Evolutionary conservation across 2,329 filamentous ascomycete species (phyloP).

Genomic region (Phyllosticta paracitricarpa): DNA sequence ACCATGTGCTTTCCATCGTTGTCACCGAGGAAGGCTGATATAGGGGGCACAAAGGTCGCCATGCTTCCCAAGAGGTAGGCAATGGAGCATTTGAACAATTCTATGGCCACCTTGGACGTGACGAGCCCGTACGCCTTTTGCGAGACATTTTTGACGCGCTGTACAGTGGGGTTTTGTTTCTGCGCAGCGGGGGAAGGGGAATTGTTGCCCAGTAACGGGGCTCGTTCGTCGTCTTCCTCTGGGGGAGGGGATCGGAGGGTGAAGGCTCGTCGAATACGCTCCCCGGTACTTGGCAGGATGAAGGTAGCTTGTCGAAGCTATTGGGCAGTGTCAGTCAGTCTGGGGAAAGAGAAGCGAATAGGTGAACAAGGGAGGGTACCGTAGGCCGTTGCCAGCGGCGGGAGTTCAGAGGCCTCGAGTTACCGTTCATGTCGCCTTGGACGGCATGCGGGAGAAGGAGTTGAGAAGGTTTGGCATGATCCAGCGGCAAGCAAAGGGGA

Average conservation of each 20-base stretch:
- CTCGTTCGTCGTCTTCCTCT: constrained; percentile 51
- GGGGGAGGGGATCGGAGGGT: constrained; percentile 58
- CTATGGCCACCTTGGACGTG: constrained; percentile 62
- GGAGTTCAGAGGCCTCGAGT: constrained; percentile 18
- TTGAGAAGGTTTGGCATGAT: neutral
- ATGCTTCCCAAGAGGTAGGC: constrained; percentile 81
- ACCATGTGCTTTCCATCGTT: constrained; percentile 92
- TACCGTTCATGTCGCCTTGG: constrained; percentile 11
- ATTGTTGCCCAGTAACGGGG: constrained; percentile 26
- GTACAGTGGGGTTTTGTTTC: constrained; percentile 20
- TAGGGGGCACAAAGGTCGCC: constrained; percentile 68
- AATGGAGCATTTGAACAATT: constrained; percentile 81
- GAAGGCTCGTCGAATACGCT: constrained; percentile 70
- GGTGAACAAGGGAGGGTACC: constrained; percentile 18
- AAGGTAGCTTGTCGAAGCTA: constrained; percentile 76
- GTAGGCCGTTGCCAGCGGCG: constrained; percentile 28
- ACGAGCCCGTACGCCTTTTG: constrained; percentile 48
- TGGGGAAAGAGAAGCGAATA: neutral
- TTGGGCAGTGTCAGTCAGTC: constrained; percentile 17
- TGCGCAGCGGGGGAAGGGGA: constrained; percentile 17
- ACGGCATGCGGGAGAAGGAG: neutral
- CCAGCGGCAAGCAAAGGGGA: neutral
- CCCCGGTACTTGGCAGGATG: constrained; percentile 75
- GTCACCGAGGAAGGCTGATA: constrained; percentile 65
- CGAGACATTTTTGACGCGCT: constrained; percentile 28